Conservation (phyloP, 805 yeast genomes). For the Limtongia smithiae region DNA sequence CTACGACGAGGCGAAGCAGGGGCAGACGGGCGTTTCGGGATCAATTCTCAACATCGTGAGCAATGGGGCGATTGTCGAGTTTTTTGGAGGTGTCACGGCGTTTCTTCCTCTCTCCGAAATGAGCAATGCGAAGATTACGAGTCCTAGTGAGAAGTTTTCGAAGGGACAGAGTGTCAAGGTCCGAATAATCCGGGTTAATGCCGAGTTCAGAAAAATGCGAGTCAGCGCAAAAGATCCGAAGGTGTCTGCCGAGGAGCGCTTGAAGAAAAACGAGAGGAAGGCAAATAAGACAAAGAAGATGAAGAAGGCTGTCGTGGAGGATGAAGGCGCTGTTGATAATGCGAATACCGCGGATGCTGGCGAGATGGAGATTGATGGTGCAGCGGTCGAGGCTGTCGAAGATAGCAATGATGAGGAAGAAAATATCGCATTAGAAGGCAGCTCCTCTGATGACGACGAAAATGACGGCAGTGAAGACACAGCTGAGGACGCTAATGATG, state of each 20-base stretch:
- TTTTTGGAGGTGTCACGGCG: conserved; percentile 74
- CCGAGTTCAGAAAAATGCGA: conserved; percentile 51
- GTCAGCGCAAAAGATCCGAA: conserved; percentile 71
- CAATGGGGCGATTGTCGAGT: conserved; percentile 77
- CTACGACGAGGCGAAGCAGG: conserved; percentile 55
- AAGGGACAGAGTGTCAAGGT: conserved; percentile 82
- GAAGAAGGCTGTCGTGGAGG: conserved; percentile 34
- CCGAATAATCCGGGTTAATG: conserved; percentile 54
- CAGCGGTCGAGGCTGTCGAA: conserved; percentile 35
- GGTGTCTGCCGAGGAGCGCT: conserved; percentile 3
- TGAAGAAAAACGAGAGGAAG: conserved; percentile 29
- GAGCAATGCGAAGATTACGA: conserved; percentile 77
- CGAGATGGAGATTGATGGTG: conserved; percentile 30
- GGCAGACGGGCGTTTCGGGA: conserved; percentile 55
- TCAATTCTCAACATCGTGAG: conserved; percentile 68
- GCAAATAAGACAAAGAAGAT: conserved; percentile 9
- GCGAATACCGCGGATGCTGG: conserved; percentile 34
- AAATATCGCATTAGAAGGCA: conserved; percentile 22
- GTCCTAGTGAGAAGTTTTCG: conserved; percentile 73
- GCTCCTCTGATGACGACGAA: conserved; percentile 39
- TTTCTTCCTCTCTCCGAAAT: conserved; percentile 84
- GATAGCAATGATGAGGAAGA: conserved; percentile 29
- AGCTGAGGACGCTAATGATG: conserved; percentile 31
- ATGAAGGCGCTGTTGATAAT: conserved; percentile 57
- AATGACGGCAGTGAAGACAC: conserved; percentile 36